A percentile compares a stretch with the other conserved stretches of the same genome.
Conservation (phyloP, 345 rosid genomes). For the Hypericum perforatum region DNA sequence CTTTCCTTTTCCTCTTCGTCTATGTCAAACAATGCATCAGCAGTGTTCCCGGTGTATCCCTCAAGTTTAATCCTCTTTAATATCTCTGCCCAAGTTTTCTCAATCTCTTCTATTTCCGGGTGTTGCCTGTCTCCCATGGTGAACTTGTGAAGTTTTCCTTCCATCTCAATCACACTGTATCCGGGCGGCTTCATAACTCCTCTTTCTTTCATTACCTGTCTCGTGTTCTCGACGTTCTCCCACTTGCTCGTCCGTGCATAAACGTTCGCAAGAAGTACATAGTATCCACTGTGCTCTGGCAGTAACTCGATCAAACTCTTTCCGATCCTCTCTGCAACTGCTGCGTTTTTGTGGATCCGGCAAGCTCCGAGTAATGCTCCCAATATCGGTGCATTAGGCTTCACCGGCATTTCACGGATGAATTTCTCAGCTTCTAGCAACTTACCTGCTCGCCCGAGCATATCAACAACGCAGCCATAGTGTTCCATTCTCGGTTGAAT, state of each 20-base stretch:
- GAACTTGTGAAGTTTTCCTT: constrained; percentile 49
- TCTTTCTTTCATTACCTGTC: constrained; percentile 53
- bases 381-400: constrained; percentile 58
- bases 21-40: constrained; percentile 51
- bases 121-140: constrained; percentile 44
- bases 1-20: constrained; percentile 74
- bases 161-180: constrained; percentile 47
- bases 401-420: constrained; percentile 46
- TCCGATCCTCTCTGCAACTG: constrained; percentile 55
- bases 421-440: constrained; percentile 58
- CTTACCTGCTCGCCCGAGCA: constrained; percentile 70
- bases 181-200: constrained; percentile 52
- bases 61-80: constrained; percentile 35
- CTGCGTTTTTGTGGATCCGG: constrained; percentile 46
- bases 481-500: constrained; percentile 63
- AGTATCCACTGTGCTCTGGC: constrained; percentile 68
- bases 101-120: constrained; percentile 50
- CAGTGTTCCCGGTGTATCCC: constrained; percentile 46
- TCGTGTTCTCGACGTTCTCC: constrained; percentile 39
- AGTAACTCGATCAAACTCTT: constrained; percentile 39
- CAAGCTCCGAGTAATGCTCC: constrained; percentile 84
- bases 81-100: constrained; percentile 53
- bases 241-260: constrained; percentile 54
- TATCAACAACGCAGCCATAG: constrained; percentile 70
- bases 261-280: constrained; percentile 60